Evolutionary conservation across 1,284 basidiomycete genomes (phyloP).

Genomic region (Microbotryum silenes-acaulis): DNA sequence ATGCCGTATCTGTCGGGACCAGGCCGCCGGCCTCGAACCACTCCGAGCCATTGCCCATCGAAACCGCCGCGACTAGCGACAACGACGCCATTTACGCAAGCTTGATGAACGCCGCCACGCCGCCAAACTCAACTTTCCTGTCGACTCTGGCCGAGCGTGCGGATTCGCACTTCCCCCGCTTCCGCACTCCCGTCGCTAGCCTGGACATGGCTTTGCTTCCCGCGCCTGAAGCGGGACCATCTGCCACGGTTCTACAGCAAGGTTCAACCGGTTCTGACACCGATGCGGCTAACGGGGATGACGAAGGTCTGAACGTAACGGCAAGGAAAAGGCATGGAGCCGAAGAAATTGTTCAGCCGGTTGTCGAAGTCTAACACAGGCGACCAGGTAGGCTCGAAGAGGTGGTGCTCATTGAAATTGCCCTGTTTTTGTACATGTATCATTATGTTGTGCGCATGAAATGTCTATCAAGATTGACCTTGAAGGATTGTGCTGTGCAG

Average conservation of each 20-base stretch:
- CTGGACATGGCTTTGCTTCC: slow-evolving; percentile 5
- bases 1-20: slow-evolving; percentile 2
- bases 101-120: slow-evolving; percentile 40
- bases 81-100: slow-evolving; percentile 12
- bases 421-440: too few relatives aligned
- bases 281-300: slow-evolving; percentile 7
- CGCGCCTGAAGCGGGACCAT: background rate
- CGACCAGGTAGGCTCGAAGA: too few relatives aligned
- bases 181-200: background rate
- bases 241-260: too few relatives aligned
- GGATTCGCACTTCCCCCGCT: background rate
- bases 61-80: too few relatives aligned
- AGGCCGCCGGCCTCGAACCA: slow-evolving; percentile 7
- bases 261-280: background rate
- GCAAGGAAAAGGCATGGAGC: background rate
- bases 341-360: background rate
- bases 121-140: slow-evolving; percentile 48
- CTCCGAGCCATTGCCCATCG: too few relatives aligned
- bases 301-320: background rate
- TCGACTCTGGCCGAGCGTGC: slow-evolving; percentile 43
- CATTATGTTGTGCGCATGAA: too few relatives aligned
- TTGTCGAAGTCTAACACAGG: too few relatives aligned
- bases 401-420: too few relatives aligned
- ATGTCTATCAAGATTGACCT: too few relatives aligned
- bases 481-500: too few relatives aligned